Evolutionary conservation across 2,329 filamentous ascomycete genomes (phyloP), one percentile per base, ranked within the genome.

Genomic region (Colletotrichum lini): DNA sequence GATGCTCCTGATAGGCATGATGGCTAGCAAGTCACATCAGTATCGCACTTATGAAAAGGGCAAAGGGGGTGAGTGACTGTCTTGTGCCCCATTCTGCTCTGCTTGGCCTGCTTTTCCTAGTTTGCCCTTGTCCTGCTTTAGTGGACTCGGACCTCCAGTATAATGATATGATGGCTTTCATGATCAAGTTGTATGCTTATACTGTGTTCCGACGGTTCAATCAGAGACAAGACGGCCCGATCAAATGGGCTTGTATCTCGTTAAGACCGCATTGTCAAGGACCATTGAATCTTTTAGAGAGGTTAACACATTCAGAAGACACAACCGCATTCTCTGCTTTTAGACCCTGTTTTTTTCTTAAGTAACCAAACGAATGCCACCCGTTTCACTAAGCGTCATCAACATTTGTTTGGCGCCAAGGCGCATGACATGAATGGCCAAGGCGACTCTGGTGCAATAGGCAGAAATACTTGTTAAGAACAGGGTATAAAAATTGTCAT

Each of bases 161-260:
- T 71, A 68, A 71, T 63, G 68, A 68, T 45, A 59, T 71, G 26
- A 71, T 66, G 65, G 63, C 62, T 62, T 67, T 62, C 49, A 70
- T 54, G 56, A 62, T 63, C 47, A 40, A 63, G 6, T 13, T n/a
- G 26, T 9, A 4, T 58, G 38, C 52, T 8, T 56, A 13, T 7
- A 15, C 9, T 35, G 35, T 40, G 5, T 21, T 40, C 52, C 30
- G 2, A 56, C 30, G 3, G 4, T 6, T 21, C 18, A 38, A 15
- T 40, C 35, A 44, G 18, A 26, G 26, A 23, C 13, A 15, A 3
- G 38, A 3, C 26, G 3, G 15, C 13, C 38, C 18, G 54, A 18
- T 23, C 15, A 30, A 5, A 13, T 21, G n/a, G 16, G 16, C 26
- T 5, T 60, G 16, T 13, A 8, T 9, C 30, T 35, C 9, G 30